Evolutionary conservation across 148 eudicot genomes (phyloP), one percentile per base, ranked within the genome.

Genomic region (Salicornia ramosissima): DNA sequence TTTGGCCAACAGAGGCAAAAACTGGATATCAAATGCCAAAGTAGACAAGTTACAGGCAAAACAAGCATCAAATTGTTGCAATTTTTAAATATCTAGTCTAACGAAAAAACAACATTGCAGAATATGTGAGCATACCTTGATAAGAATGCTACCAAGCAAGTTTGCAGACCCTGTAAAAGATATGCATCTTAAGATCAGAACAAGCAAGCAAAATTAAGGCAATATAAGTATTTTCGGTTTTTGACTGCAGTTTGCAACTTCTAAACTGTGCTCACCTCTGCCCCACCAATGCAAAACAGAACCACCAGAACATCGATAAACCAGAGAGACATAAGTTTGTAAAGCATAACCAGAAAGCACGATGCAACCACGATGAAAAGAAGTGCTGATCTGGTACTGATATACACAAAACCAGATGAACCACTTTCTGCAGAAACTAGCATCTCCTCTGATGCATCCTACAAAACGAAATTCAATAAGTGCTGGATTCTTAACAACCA

Each of bases 231-330:
- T n/a, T n/a, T n/a, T n/a, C n/a, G n/a, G n/a, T n/a, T n/a, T n/a
- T n/a, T n/a, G n/a, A n/a, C n/a, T n/a, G 43, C 47, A 47, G 31
- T n/a, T 29, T 26, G 18, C 42, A 50, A 71, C 0, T 29, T 51
- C 67, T 31, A 71, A 31, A 54, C 30, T 29, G 71, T 51, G 70
- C 83, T 68, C 71, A 94, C 99, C 99, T 94, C 99, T 26, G 85
- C 85, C 34, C 99, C 99, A 65, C 97, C 99, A 56, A 94, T 86
- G 84, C 90, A 86, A 66, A 94, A 94, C 63, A 94, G 85, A 70
- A 89, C 97, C 80, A 94, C 93, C 68, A 94, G 83, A 75, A 94
- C 78, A 74, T 94, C 99, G 54, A 91, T 87, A 75, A 94, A 94
- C 96, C 93, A 87, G 34, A 42, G 64, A 9, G 99, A 86, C 99